Evolutionary conservation across 441 rosid species (phyloP), one percentile per base, ranked within the genome.

Genomic region (Gossypium trilobum): DNA sequence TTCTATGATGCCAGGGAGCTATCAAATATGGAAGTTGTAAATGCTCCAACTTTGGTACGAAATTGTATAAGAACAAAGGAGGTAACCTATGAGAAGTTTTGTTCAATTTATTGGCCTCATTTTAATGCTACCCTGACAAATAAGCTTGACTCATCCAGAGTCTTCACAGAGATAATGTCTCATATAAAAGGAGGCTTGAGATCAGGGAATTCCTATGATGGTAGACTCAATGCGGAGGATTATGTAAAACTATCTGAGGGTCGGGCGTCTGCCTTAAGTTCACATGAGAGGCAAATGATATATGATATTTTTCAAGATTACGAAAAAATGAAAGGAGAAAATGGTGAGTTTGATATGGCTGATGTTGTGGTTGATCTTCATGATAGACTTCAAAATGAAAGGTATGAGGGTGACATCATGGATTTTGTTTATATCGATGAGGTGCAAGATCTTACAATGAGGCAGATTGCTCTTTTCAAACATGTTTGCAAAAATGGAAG

Each of bases 391-490:
- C 69, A 46, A 51, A 36, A 31, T 7, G 77, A 56, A 63, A 68
- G 10, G 11, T 78, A 81, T 56, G 52, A 31, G 14, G 85, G 82
- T 14, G 82, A 80, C 0, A 2, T 29, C 0, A 70, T 88, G 79
- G 77, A 86, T 60, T 88, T 81, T 75, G 87, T 86, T 19, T 88
- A 86, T 65, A 78, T 86, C 4, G 90, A 86, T 76, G 89, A 88
- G 75, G 89, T 86, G 56, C 92, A 88, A 72, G 92, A 88, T 84
- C 85, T 88, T 2, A 84, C 91, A 2, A 87, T 81, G 83, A 80
- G 85, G 55, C 91, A 85, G 56, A 79, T 84, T 73, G 82, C 87
- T 42, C 75, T 85, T 13, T 86, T 87, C 74, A 84, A 86, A 13
- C 68, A 85, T 58, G 25, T 84, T 0, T 79, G 86, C 70, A 70